Evolutionary conservation across 139 green algal species (phyloP).

Genomic region (Edaphochlamys debaryana): DNA sequence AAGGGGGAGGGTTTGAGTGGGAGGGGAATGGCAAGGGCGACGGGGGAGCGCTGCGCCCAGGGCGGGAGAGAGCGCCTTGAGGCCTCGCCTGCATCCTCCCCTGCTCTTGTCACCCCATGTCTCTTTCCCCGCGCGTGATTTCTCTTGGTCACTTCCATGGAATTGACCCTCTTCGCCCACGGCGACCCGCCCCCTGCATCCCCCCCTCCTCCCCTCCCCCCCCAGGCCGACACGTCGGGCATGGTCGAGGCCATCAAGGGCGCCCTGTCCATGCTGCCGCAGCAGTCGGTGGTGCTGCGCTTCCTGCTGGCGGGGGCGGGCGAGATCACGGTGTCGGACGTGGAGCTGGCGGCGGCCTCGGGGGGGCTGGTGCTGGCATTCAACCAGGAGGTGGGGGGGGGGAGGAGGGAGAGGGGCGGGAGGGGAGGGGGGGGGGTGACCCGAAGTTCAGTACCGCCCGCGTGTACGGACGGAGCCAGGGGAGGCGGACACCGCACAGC

Average conservation of each 20-base stretch:
- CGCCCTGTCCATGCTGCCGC: slow-evolving; percentile 85
- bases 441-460: no score
- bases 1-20: not conserved
- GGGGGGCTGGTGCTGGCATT: slow-evolving; percentile 79
- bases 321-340: slow-evolving; percentile 87
- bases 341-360: slow-evolving; percentile 91
- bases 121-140: not conserved
- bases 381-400: slow-evolving; percentile 65
- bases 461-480: not conserved
- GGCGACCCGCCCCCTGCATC: not conserved
- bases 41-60: no score
- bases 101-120: not conserved
- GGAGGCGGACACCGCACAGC: not conserved
- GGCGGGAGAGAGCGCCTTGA: no score
- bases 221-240: slow-evolving; percentile 86
- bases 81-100: no score
- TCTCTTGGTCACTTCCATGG: no score
- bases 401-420: not conserved
- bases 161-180: no score
- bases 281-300: slow-evolving; percentile 89
- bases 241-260: slow-evolving; percentile 91
- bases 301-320: slow-evolving; percentile 87
- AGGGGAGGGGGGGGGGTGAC: not conserved
- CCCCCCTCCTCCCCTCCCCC: not conserved
- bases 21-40: not conserved